Base-by-base conservation (phyloP, 2,329 filamentous ascomycete species). In the Ambrosiella xylebori region DNA sequence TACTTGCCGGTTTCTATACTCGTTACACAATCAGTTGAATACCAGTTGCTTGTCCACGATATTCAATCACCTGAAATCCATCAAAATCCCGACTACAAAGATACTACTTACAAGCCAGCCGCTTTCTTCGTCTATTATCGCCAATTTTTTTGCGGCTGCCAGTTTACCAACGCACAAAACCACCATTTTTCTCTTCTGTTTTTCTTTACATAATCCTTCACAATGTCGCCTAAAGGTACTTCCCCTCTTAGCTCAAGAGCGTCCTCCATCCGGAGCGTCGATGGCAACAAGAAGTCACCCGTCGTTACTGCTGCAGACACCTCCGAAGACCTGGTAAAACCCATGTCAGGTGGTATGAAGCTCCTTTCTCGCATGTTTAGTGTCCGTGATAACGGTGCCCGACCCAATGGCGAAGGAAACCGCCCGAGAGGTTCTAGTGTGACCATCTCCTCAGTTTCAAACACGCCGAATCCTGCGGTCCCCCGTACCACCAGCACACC, bases 381-480 rank as follows among this genome's bases (percentile, higher is more conserved):
- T 38, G 59, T 50, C 39, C 59, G 59, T 37, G 59, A 60, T 13
- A 55, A 35, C 44, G 19, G 50, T n/a, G 39, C 55, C 11, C 55
- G 59, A 13, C 27, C 50, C 11, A n/a, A 50, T 44, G 56, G 40
- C 39, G 59, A 60, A 49, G 56, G 55, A 15, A 57, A 45, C 35
- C 59, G 55, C n/a, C 59, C 59, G 40, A 60, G 59, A 60, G 59
- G 59, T 54, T 57, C 59, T 55, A 60, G 59, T 54, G 52, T 60
- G 9, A 60, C 55, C 19, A 60, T 45, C 59, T 60, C 59, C 27
- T 49, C 55, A 11, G 47, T 41, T 36, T 38, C 57, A 17, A 40
- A 49, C 19, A 27, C 44, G 9, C 13, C 45, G 40, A 59, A 51
- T 53, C 54, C 45, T 41, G 51, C 40, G 38, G 35, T 52, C 27